Base-by-base conservation (phyloP, 257 asterid species). In the Plantago elongata region DNA sequence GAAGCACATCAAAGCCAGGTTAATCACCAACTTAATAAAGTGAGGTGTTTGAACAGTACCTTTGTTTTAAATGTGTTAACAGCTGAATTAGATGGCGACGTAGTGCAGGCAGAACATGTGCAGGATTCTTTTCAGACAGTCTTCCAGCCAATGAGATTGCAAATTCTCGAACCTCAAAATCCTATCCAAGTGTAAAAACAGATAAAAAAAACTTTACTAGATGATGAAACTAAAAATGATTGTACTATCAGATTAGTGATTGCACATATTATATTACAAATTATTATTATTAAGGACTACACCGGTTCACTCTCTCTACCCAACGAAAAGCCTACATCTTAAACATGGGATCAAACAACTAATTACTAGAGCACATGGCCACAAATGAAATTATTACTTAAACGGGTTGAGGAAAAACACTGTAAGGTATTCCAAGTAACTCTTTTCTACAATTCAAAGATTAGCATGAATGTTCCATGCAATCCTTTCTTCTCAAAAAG, bases 1-100 rank as follows among this genome's bases (percentile, higher is more conserved):
- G 43, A 34, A 67, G 52, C 66, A 54, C 45, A 61, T 17, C 14
- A 38, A 18, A 63, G 49, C 13, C 11, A 65, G 56, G 65, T 37
- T 18, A 9, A 60, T 30, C 59, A 45, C 57, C 55, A 73, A 57
- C 51, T 17, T 47, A 51, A 40, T 29, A 46, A 65, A 67, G 66
- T 42, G 15, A 57, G 61, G 62, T 42, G 67, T 62, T 56, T 30
- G 14, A 63, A 69, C 60, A 62, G 65, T 74, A 93, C 99, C 99
- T 93, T 77, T 89, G 96, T 65, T 93, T 88, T 67, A 93, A 85
- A 83, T 93, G 88, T 58, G 95, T 93, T 76, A 93, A 79, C 76
- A 93, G 73, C 63, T 93, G 99, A 72, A 89, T 93, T 70, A 93
- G 96, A 81, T 93, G 94, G 68, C 99, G 95, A 55, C 99, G 99